phyloP scores from a whole-genome alignment of 2,329 filamentous ascomycete species.

The Penicillium italicum region DNA sequence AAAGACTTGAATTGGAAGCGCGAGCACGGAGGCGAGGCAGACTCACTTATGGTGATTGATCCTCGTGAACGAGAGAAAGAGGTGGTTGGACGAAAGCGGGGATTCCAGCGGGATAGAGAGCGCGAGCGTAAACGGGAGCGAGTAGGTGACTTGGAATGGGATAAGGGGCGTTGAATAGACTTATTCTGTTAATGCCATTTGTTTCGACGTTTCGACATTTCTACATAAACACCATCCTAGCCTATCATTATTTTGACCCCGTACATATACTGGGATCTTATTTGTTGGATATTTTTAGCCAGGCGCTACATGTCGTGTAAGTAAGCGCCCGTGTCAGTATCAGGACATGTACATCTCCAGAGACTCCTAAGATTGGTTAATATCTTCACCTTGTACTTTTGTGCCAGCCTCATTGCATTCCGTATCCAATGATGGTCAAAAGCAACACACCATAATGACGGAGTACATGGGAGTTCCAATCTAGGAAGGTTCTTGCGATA shows the following conservation, averaged over 20 bases:
- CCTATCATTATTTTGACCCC: not conserved
- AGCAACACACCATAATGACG: not conserved
- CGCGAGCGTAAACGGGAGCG: constrained; percentile 37
- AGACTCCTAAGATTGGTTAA: not conserved
- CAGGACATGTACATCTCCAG: not conserved
- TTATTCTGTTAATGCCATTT: not conserved
- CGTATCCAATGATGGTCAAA: not conserved
- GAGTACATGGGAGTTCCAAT: not conserved
- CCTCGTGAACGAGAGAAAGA: constrained; percentile 76
- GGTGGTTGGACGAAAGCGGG: constrained; percentile 58
- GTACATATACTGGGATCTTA: not conserved
- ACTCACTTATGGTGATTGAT: constrained; percentile 80
- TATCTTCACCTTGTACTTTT: not conserved
- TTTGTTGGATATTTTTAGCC: not conserved
- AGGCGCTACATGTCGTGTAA: not conserved
- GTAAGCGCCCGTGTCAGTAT: not conserved
- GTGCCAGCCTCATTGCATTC: not conserved
- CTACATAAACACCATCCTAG: not conserved
- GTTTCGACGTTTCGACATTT: not conserved
- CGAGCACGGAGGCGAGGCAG: constrained; percentile 77
- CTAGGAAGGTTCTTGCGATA: not conserved
- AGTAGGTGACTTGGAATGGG: constrained; percentile 38
- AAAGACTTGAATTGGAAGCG: constrained; percentile 87
- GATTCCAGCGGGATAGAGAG: constrained; percentile 42
- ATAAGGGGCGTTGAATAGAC: constrained; percentile 19